Conservation (phyloP, 2,329 filamentous ascomycete species). For the Curvularia eragrostidis region DNA sequence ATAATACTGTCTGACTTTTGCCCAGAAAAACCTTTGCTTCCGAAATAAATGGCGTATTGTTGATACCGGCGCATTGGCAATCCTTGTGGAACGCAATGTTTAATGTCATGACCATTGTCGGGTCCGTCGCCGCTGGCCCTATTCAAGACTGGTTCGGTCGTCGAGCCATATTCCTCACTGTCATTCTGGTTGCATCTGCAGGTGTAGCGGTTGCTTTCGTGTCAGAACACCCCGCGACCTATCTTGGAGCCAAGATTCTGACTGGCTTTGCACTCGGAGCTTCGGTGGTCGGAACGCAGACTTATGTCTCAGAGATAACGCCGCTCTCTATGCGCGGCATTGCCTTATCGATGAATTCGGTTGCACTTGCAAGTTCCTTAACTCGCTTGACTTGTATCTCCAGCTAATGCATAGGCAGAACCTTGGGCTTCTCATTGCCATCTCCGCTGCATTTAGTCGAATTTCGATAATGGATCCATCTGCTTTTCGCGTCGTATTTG, state of each 20-base stretch:
- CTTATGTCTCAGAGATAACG: not conserved
- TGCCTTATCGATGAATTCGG: not conserved
- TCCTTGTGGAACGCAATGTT: not conserved
- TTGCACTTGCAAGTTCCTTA: not conserved
- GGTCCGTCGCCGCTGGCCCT: not conserved
- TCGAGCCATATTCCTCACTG: not conserved
- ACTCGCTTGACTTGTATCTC: not conserved
- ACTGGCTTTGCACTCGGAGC: not conserved
- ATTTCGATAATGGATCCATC: not conserved
- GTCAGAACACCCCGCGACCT: not conserved
- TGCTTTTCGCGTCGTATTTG: conserved; percentile 4
- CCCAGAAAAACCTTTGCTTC: not conserved
- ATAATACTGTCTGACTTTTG: not conserved
- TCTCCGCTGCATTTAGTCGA: not conserved
- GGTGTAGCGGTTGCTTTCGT: not conserved
- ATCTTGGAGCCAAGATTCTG: not conserved
- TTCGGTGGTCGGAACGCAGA: not conserved
- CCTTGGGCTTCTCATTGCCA: not conserved
- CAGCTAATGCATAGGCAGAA: not conserved
- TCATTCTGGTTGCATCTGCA: not conserved
- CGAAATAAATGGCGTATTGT: not conserved
- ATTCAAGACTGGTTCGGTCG: not conserved
- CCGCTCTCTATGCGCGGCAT: not conserved
- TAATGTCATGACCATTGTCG: not conserved
- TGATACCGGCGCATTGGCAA: not conserved